These are phyloP conservation scores for Leersia perrieri DNA, from an alignment of 176 grass and related monocot genomes.

Conservation along the genomic window DNA sequence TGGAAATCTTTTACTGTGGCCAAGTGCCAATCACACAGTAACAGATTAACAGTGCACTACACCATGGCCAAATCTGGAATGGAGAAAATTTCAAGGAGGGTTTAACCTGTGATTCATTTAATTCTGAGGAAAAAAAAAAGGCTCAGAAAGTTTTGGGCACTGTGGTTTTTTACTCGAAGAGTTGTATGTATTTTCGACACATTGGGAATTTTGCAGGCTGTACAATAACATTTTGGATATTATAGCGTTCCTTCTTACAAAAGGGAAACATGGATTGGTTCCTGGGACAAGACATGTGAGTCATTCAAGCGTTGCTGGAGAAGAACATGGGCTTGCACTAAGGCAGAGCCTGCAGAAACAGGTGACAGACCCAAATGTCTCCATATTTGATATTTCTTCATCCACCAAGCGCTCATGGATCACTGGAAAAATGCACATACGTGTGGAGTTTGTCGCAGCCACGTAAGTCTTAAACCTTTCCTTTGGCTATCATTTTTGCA, in stretches of 20 bases:
- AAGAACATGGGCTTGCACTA: conserved; percentile 32
- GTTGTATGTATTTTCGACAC: neutral
- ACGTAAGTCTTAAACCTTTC: neutral
- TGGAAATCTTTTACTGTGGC: neutral
- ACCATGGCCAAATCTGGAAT: conserved; percentile 2
- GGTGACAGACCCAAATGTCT: conserved; percentile 21
- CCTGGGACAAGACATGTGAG: conserved; percentile 28
- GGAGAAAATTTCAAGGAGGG: neutral
- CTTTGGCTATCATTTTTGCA: neutral
- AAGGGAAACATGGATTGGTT: neutral
- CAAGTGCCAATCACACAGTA: neutral
- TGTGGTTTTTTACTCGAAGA: neutral
- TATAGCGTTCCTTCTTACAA: neutral
- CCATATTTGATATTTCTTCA: neutral
- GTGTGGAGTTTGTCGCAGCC: neutral
- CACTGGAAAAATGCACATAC: neutral
- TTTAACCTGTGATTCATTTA: neutral
- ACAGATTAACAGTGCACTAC: too few relatives aligned
- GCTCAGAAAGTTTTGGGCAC: neutral
- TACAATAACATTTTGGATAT: neutral
- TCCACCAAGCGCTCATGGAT: neutral
- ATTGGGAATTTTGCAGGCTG: neutral
- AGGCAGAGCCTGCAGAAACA: conserved; percentile 9
- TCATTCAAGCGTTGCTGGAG: neutral
- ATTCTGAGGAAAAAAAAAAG: neutral